Evolutionary conservation across 2,329 filamentous ascomycete species (phyloP), one percentile per base, ranked within the genome.

Genomic region (Cadophora malorum): DNA sequence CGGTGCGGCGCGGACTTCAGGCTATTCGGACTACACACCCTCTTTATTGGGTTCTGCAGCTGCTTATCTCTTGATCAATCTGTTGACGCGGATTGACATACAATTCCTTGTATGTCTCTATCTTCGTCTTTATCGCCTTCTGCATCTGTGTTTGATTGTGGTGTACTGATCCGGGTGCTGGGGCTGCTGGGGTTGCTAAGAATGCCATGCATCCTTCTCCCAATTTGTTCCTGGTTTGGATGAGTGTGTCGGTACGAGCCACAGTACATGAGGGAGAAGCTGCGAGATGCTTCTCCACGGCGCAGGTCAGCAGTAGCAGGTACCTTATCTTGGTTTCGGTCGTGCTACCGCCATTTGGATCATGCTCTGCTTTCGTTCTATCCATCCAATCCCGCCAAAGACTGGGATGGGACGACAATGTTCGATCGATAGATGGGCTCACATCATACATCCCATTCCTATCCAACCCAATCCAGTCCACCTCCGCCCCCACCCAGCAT

Each of bases 11-110:
- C 52, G 52, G 52, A 33, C 52, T 55, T 53, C 12, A 19, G 52
- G 52, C 52, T 55, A 55, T 19, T 33, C 28, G 28, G 52, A 55
- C 52, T 31, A 55, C 52, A 55, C 52, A 55, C 52, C 52, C 52
- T 28, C 23, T 55, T n/a, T 14, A 12, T 33, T 55, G 25, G 12
- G 10, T 33, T 28, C 25, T 55, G 28, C 19, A 55, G 25, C 52
- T 55, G 25, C 52, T 55, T 55, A 33, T 31, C 25, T 33, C 4
- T 33, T 7, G 25, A 55, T 28, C 4, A 7, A 8, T n/a, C 4
- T 19, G 6, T 6, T 19, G 41, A 28, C 12, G 35, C 16, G 10
- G 41, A 45, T 45, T 45, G 10, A 19, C 41, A 45, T 45, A 16
- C 41, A 45, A 45, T 45, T 19, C 41, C 41, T 45, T 1, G 19